A percentile compares a stretch with the other conserved stretches of the same genome.
These are phyloP conservation scores for Colletotrichum horii DNA, from an alignment of 2,329 filamentous ascomycete genomes.

Conservation along the genomic window DNA sequence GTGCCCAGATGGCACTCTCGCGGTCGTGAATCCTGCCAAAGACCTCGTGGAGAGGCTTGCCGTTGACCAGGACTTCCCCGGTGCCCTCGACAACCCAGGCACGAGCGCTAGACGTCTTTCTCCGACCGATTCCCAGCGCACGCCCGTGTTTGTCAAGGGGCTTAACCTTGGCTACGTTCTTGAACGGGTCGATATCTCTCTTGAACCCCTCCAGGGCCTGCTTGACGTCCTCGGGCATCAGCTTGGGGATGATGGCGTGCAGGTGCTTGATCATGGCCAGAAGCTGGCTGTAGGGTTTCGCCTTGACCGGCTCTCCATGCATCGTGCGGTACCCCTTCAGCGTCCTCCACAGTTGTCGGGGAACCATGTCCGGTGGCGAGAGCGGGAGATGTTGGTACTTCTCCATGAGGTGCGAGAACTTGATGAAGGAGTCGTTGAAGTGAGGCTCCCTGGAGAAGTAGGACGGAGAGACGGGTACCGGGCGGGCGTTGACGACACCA, in stretches of 20 bases:
- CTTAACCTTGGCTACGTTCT: conserved; percentile 66
- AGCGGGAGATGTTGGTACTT: conserved; percentile 77
- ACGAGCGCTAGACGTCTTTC: conserved; percentile 85
- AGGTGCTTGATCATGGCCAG: conserved; percentile 78
- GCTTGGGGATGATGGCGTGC: conserved; percentile 81
- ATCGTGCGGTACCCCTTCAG: conserved; percentile 75
- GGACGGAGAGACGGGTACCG: conserved; percentile 85
- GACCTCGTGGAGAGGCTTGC: conserved; percentile 78
- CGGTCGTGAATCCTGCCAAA: conserved; percentile 92
- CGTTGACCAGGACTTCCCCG: conserved; percentile 89
- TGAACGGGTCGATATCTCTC: conserved; percentile 74
- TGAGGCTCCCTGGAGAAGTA: conserved; percentile 89
- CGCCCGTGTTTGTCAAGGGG: conserved; percentile 79
- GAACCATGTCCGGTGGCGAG: conserved; percentile 67
- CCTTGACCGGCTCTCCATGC: conserved; percentile 75
- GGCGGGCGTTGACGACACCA: conserved; percentile 62
- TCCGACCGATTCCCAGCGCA: conserved; percentile 79
- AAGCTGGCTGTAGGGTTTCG: conserved; percentile 79
- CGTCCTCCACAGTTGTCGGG: conserved; percentile 81
- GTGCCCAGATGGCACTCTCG: conserved; percentile 90
- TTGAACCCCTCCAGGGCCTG: conserved; percentile 72
- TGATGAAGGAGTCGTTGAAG: conserved; percentile 85
- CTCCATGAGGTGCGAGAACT: conserved; percentile 72
- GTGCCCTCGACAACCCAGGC: conserved; percentile 92
- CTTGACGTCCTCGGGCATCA: conserved; percentile 75